Evolutionary conservation across 345 rosid species (phyloP), one percentile per base, ranked within the genome.

Genomic region (Eucalyptus sp.): DNA sequence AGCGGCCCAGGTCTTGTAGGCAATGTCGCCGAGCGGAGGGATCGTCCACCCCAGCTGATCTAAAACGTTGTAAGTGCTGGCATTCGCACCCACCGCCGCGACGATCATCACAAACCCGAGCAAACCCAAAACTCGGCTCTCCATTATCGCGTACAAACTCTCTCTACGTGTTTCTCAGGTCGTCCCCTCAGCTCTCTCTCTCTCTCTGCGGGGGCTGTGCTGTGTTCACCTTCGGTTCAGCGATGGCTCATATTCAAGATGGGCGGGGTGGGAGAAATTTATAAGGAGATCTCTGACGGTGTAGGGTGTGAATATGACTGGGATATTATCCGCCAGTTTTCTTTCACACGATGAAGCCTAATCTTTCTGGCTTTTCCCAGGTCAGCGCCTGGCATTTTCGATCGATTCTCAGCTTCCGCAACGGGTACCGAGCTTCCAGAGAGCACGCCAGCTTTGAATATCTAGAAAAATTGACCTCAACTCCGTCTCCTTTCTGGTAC

Each of bases 1-100:
- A 37, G 46, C 79, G n/a, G 89, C 89, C 90, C 90, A 90, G 50
- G 76, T 66, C 81, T 14, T 9, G 90, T 88, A 88, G 14, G 90
- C 88, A 8, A 87, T 37, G 52, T 89, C 4, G 4, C 91, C 90
- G 46, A n/a, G 48, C 20, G 91, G 90, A 88, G 91, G 89, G 56
- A 87, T 46, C 5, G 16, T 46, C 91, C 91, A 90, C 7, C 88
- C 88, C 85, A 90, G 49, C 11, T 33, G 25, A 79, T 90, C 90
- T 46, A 88, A 87, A 14, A 90, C 91, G 44, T 31, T 37, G 90
- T 88, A 87, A 54, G 87, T 87, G 27, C 31, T 52, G 20, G 87
- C 87, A 13, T 33, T 33, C 20, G 87, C 85, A 15, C 86, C 50
- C 60, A 54, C 64, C 24, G 87, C 66, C 5, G 66, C n/a, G 16